Conservation (phyloP, 768 basidiomycete species). For the Lentinula sp. region DNA sequence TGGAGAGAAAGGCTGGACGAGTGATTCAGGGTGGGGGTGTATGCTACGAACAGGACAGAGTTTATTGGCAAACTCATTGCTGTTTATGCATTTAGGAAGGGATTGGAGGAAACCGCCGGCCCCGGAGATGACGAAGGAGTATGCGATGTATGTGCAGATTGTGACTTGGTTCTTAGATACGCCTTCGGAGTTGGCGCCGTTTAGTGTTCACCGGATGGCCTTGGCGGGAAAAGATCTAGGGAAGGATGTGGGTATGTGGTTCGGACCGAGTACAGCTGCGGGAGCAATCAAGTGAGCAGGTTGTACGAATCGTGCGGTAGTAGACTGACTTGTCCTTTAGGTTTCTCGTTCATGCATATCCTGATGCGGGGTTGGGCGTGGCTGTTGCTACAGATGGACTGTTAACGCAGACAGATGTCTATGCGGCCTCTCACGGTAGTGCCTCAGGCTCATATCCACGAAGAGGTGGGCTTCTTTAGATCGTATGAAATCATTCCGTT, state of each 20-base stretch:
- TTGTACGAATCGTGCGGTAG: neutral
- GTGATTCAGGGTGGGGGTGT: slow-evolving; percentile 87
- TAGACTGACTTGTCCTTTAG: slow-evolving; percentile 27
- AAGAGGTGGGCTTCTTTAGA: neutral
- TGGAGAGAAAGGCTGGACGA: slow-evolving; percentile 76
- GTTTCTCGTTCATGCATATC: slow-evolving; percentile 70
- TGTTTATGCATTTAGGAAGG: slow-evolving; percentile 69
- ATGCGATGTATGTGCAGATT: slow-evolving; percentile 86
- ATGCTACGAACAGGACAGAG: slow-evolving; percentile 88
- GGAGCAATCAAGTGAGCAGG: slow-evolving; percentile 80
- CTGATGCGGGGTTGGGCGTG: slow-evolving; percentile 76
- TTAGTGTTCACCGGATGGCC: slow-evolving; percentile 95
- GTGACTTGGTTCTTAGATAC: slow-evolving; percentile 95
- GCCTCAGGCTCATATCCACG: slow-evolving; percentile 3
- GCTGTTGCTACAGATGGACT: slow-evolving; percentile 78
- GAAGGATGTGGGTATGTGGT: slow-evolving; percentile 96
- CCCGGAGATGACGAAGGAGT: slow-evolving; percentile 52
- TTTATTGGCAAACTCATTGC: slow-evolving; percentile 73
- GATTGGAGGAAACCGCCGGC: slow-evolving; percentile 81
- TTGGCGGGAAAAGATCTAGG: slow-evolving; percentile 91
- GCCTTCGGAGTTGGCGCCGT: slow-evolving; percentile 77
- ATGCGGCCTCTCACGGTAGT: slow-evolving; percentile 54
- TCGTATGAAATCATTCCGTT: neutral
- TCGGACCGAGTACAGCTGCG: slow-evolving; percentile 96
- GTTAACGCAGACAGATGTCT: slow-evolving; percentile 83